phyloP scores from a whole-genome alignment of 116 monocot species.

The Papilionanthe hybrid region DNA sequence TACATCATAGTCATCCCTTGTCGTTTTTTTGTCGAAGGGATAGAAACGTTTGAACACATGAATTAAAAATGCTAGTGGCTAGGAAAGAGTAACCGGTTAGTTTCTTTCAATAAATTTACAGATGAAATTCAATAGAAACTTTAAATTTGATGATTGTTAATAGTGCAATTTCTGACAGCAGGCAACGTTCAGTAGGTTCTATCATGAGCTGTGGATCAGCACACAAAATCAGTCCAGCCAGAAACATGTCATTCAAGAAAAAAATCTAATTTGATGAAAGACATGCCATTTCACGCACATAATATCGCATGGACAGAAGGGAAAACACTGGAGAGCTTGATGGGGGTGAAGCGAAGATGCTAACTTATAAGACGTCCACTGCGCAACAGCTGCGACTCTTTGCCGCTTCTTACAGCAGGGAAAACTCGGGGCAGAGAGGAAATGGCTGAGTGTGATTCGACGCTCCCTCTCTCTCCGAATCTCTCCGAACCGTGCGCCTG shows the following conservation, averaged over 20 bases:
- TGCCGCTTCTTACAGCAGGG: not conserved
- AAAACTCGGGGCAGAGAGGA: not conserved
- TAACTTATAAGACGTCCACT: not conserved
- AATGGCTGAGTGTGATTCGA: no score
- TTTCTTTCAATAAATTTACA: not conserved
- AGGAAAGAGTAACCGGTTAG: not conserved
- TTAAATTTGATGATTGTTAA: no score
- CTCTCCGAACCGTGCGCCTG: no score
- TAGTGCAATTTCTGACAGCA: not conserved
- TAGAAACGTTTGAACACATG: not conserved
- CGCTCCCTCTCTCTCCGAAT: no score
- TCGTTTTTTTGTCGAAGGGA: no score
- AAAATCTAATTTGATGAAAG: no score
- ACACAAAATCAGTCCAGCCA: not conserved
- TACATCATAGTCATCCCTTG: no score
- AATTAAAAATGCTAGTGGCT: not conserved
- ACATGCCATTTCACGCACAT: not conserved
- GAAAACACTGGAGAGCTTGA: not conserved
- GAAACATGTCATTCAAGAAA: not conserved
- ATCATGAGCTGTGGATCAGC: not conserved
- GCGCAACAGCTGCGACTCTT: not conserved
- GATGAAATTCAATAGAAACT: not conserved
- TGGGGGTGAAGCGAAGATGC: not conserved
- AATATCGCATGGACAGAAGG: not conserved
- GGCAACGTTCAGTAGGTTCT: not conserved